A percentile compares a stretch with the other conserved stretches of the same genome.
Evolutionary conservation across 208 protist species (phyloP).

Genomic region (Trypanosoma boissoni): DNA sequence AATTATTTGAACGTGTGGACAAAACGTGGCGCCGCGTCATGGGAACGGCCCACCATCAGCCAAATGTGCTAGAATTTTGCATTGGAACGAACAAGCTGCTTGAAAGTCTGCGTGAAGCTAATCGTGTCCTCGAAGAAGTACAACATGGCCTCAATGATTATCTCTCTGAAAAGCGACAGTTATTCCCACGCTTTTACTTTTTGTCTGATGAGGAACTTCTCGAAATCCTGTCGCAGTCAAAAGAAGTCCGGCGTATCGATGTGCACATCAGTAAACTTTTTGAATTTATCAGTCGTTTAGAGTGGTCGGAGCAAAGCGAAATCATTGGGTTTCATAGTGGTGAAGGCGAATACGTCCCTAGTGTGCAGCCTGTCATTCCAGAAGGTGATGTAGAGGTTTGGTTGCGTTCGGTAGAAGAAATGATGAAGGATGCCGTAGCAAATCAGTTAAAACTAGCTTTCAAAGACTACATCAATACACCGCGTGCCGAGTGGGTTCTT

Average conservation of each 20-base stretch:
- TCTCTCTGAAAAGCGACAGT: slow-evolving; percentile 94
- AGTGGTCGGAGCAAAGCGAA: slow-evolving; percentile 67
- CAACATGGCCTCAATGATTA: slow-evolving; percentile 97
- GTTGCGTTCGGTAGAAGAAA: slow-evolving; percentile 92
- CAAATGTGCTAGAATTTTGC: slow-evolving; percentile 93
- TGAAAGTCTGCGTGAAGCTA: slow-evolving; percentile 92
- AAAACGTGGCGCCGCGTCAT: slow-evolving; percentile 94
- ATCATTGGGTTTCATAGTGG: slow-evolving; percentile 93
- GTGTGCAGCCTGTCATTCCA: slow-evolving; percentile 78
- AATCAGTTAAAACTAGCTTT: slow-evolving; percentile 68
- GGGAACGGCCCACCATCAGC: slow-evolving; percentile 75
- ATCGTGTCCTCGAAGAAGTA: slow-evolving; percentile 94
- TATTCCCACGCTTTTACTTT: slow-evolving; percentile 94
- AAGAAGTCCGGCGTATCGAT: slow-evolving; percentile 95
- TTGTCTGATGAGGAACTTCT: slow-evolving; percentile 93
- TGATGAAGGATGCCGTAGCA: slow-evolving; percentile 92
- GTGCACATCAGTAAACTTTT: slow-evolving; percentile 95
- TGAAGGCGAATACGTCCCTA: slow-evolving; percentile 92
- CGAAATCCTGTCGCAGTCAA: slow-evolving; percentile 96
- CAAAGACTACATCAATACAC: slow-evolving; percentile 57
- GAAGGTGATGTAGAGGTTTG: slow-evolving; percentile 96
- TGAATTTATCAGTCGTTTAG: slow-evolving; percentile 90
- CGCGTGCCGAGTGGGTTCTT: slow-evolving; percentile 87
- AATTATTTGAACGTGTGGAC: slow-evolving; percentile 96
- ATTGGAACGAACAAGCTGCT: slow-evolving; percentile 93